phyloP scores from a whole-genome alignment of 2,329 filamentous ascomycete species.

The Penicillium sclerotigenum region DNA sequence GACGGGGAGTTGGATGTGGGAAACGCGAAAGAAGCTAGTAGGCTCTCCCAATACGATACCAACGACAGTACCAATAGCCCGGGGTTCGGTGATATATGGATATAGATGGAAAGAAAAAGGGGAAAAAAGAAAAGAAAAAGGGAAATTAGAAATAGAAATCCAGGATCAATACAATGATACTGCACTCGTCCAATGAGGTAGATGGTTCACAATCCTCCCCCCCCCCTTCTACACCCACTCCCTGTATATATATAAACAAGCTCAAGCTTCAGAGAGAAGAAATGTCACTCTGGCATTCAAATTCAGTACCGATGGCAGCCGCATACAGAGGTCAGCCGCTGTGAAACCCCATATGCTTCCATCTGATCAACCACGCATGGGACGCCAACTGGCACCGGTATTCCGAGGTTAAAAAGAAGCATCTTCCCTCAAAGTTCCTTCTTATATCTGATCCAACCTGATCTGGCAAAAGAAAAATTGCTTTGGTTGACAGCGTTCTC shows the following conservation, averaged over 20 bases:
- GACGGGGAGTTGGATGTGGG: not conserved
- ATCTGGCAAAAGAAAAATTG: not conserved
- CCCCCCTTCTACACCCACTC: not conserved
- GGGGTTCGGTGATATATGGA: not conserved
- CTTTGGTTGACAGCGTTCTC: constrained; percentile 5
- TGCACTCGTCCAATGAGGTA: constrained; percentile 9
- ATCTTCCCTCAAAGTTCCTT: constrained; percentile 1
- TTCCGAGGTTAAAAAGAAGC: constrained; percentile 8
- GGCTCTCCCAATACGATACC: not conserved
- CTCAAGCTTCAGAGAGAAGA: constrained; percentile 19
- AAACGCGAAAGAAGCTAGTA: not conserved
- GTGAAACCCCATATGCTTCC: constrained; percentile 36
- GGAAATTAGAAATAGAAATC: constrained; percentile 4
- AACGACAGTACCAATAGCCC: not conserved
- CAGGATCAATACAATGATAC: constrained; percentile 1
- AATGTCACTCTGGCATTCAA: constrained; percentile 30
- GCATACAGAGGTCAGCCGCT: constrained; percentile 38
- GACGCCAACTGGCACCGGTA: constrained; percentile 14
- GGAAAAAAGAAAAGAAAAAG: not conserved
- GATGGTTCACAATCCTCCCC: constrained; percentile 1
- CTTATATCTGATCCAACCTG: not conserved
- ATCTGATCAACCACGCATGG: constrained; percentile 37
- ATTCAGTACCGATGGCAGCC: constrained; percentile 32
- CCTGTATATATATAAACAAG: constrained; percentile 21
- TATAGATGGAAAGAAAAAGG: constrained; percentile 2